Evolutionary conservation across 2,329 filamentous ascomycete species (phyloP), one percentile per base, ranked within the genome.

Genomic region (Stagonosporopsis chrysanthemi): DNA sequence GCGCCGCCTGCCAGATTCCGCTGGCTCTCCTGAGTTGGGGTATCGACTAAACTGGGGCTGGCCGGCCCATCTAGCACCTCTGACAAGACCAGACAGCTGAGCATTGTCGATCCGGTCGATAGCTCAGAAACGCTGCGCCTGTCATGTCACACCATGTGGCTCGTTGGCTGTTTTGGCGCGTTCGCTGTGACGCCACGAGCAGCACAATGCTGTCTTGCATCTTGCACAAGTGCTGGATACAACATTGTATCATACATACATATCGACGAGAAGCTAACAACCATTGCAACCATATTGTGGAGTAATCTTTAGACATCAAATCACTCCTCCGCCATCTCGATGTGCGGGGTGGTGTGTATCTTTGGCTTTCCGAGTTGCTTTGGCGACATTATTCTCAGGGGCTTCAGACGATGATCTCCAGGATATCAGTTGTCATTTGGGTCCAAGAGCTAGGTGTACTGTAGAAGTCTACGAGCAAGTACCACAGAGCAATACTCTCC

Each of bases 141-240:
- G n/a, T 15, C 17, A 33, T 24, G 53, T 56, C 53, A 38, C 53
- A 56, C 53, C 47, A 47, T 26, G 28, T 29, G 47, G 47, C 42
- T 41, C 35, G 42, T 46, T 46, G 47, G 47, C 53, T 52, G 53
- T 43, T 47, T 52, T 40, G 43, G 26, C 39, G 26, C 19, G 19
- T 22, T 35, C 38, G 6, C 54, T 35, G 48, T 43, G 26, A 57
- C 48, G 33, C 45, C 24, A 52, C 43, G 40, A 52, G 48, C 48
- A 57, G 38, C 48, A 48, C 36, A 28, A 33, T 38, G 38, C 15
- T 14, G 12, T 43, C 42, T 52, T 28, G 17, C 11, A 50, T 33
- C 19, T 29, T 3, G 19, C 28, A 28, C 9, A 22, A 43, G 35
- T n/a, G 29, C 31, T 43, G 12, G n/a, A 51, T 7, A 17, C 15